A percentile compares a stretch with the other conserved stretches of the same genome.
Evolutionary conservation across 192 early-diverging fungal genomes (phyloP).

Genomic region (Allomyces javanicus): DNA sequence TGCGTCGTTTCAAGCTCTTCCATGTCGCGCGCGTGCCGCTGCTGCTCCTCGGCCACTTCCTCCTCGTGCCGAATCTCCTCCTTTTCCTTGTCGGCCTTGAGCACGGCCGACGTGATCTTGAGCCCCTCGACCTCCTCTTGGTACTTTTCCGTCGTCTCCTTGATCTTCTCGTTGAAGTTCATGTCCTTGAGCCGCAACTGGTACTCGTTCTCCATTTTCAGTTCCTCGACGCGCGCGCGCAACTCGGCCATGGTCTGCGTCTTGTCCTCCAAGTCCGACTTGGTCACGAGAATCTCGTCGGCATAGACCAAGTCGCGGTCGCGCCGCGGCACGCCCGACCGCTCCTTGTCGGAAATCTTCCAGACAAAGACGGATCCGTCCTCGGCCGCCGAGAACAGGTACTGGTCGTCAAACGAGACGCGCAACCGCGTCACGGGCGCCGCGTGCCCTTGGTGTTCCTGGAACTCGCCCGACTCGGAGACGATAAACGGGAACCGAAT

Average conservation of each 20-base stretch:
- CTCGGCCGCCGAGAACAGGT: conserved; percentile 29
- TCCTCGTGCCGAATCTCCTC: conserved; percentile 38
- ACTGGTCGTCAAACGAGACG: conserved; percentile 36
- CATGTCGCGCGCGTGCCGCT: conserved; percentile 25
- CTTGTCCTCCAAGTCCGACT: conserved; percentile 39
- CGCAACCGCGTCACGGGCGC: conserved; percentile 28
- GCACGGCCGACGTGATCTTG: conserved; percentile 32
- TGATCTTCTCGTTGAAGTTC: conserved; percentile 49
- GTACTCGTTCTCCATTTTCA: conserved; percentile 50
- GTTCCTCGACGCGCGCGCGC: conserved; percentile 35
- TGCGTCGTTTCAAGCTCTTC: conserved; percentile 29
- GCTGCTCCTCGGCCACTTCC: conserved; percentile 32
- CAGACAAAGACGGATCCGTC: conserved; percentile 37
- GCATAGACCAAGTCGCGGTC: conserved; percentile 31
- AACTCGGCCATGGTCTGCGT: conserved; percentile 33
- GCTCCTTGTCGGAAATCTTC: conserved; percentile 33
- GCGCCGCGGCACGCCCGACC: conserved; percentile 17
- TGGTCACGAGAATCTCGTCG: conserved; percentile 44
- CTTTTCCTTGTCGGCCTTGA: conserved; percentile 41
- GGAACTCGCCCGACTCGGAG: conserved; percentile 21
- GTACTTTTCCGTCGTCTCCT: conserved; percentile 41
- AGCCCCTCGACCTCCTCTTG: conserved; percentile 41
- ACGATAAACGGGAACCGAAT: conserved; percentile 31
- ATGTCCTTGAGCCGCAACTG: conserved; percentile 43
- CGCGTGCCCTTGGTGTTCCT: conserved; percentile 38